Conservation (phyloP, 176 grass and related monocot species). For the Ananas comosus region DNA sequence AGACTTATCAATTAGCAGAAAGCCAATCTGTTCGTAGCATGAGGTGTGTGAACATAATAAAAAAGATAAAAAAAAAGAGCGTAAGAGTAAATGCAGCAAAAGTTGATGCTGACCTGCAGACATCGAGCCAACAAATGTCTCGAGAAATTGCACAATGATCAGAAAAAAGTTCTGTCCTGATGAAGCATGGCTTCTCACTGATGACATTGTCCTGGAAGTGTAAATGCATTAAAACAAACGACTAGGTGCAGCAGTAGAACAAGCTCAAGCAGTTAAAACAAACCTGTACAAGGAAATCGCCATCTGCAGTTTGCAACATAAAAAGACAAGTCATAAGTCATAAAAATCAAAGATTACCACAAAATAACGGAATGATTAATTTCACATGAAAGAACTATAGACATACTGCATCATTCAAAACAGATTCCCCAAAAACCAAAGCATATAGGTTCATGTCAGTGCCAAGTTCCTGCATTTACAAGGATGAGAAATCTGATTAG, state of each 20-base stretch:
- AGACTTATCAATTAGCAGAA: too few species aligned
- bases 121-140: constrained; percentile 97
- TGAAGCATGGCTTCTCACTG: constrained; percentile 84
- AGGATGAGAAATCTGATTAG: not conserved
- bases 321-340: constrained; percentile 26
- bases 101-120: constrained; percentile 60
- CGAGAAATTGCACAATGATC: constrained; percentile 88
- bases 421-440: constrained; percentile 96
- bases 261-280: constrained; percentile 16
- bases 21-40: too few species aligned
- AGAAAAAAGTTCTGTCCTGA: constrained; percentile 72
- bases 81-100: not conserved
- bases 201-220: constrained; percentile 85
- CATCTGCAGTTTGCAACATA: constrained; percentile 67
- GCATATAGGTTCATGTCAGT: constrained; percentile 95
- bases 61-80: not conserved
- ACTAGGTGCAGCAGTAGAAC: not conserved
- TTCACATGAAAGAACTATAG: constrained; percentile 21
- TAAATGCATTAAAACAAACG: constrained; percentile 5
- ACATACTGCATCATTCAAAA: constrained; percentile 97
- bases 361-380: not conserved
- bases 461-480: constrained; percentile 66
- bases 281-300: constrained; percentile 99
- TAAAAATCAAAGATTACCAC: constrained; percentile 7
- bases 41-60: too few species aligned